These are phyloP conservation scores for Rhizopogon sp. DNA, from an alignment of 768 basidiomycete genomes.

Conservation along the genomic window DNA sequence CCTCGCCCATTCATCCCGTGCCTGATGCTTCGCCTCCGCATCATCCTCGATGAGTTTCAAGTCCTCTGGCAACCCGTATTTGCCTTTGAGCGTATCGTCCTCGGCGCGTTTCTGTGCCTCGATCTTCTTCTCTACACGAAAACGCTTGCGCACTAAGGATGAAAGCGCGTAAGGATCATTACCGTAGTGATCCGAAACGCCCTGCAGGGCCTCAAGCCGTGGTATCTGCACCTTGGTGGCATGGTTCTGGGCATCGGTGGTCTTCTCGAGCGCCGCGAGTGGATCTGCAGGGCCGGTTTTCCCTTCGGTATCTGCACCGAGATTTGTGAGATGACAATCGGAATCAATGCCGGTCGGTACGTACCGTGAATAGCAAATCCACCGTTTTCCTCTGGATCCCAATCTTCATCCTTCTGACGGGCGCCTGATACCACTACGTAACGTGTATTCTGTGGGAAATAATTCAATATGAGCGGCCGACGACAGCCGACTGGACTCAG, in stretches of 20 bases:
- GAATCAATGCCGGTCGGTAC: conserved; percentile 6
- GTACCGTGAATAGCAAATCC: conserved; percentile 85
- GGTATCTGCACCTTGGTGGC: conserved; percentile 72
- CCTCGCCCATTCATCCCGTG: conserved; percentile 58
- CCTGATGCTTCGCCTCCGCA: conserved; percentile 51
- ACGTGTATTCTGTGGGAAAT: conserved; percentile 70
- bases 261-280: conserved; percentile 85
- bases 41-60: conserved; percentile 65
- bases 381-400: conserved; percentile 95
- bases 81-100: conserved; percentile 68
- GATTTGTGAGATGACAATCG: background rate
- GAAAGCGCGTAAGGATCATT: conserved; percentile 86
- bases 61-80: conserved; percentile 72
- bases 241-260: conserved; percentile 68
- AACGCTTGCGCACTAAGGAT: conserved; percentile 66
- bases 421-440: conserved; percentile 93
- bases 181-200: conserved; percentile 72
- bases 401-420: conserved; percentile 91
- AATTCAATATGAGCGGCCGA: background rate
- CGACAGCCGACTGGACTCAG: background rate
- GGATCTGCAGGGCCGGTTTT: conserved; percentile 69
- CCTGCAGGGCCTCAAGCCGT: conserved; percentile 75
- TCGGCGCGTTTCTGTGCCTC: conserved; percentile 60
- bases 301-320: conserved; percentile 59
- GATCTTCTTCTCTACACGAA: conserved; percentile 83